Evolutionary conservation across 768 basidiomycete genomes (phyloP).

Genomic region (Mycena vulgaris): DNA sequence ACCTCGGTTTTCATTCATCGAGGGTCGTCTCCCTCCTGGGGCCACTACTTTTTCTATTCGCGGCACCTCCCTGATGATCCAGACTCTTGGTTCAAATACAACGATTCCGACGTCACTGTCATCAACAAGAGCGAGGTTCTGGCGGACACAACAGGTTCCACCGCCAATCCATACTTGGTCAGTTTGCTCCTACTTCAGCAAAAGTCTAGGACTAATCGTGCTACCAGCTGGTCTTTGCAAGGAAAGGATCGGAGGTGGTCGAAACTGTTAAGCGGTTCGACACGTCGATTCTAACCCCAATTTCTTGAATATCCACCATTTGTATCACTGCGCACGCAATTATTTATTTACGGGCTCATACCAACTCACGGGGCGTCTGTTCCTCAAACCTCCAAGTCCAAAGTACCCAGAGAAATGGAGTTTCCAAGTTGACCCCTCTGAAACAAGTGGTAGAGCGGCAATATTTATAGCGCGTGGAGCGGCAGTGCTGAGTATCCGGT

Average conservation of each 20-base stretch:
- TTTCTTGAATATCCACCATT: conserved; percentile 36
- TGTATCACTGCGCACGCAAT: conserved; percentile 16
- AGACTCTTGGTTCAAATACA: conserved; percentile 96
- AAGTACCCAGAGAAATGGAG: background rate
- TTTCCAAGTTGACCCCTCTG: background rate
- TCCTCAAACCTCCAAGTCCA: too few species aligned
- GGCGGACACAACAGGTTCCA: conserved; percentile 90
- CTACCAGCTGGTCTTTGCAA: conserved; percentile 84
- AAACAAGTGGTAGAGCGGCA: too few species aligned
- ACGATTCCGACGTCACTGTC: conserved; percentile 88
- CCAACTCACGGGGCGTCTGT: background rate
- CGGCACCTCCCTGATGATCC: conserved; percentile 85
- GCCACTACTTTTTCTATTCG: conserved; percentile 98
- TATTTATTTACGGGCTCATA: conserved; percentile 20
- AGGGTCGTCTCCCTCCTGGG: conserved; percentile 88
- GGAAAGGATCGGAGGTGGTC: conserved; percentile 84
- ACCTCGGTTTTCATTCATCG: conserved; percentile 97
- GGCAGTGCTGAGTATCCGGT: too few species aligned
- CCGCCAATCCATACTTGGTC: conserved; percentile 92
- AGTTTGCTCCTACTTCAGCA: conserved; percentile 43
- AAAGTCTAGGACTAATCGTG: conserved; percentile 20
- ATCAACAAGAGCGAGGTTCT: conserved; percentile 88
- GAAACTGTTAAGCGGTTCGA: conserved; percentile 84
- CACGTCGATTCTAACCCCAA: conserved; percentile 47
- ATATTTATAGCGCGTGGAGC: too few species aligned